phyloP scores from a whole-genome alignment of 768 basidiomycete genomes.

The Rhizopogon vinicolor region DNA sequence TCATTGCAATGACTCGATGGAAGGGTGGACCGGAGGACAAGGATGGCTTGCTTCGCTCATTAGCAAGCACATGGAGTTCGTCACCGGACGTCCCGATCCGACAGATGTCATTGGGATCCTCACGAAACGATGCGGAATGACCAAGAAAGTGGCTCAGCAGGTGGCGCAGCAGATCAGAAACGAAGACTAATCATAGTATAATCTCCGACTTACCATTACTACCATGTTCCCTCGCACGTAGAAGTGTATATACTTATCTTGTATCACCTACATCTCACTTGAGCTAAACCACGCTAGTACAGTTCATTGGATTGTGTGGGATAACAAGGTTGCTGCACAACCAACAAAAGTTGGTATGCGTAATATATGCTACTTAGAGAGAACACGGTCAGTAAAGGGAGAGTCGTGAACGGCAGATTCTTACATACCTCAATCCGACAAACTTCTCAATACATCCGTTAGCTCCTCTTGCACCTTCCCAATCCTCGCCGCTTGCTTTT shows the following conservation, averaged over 20 bases:
- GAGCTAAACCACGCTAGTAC: background rate
- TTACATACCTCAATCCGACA: conserved; percentile 13
- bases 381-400: background rate
- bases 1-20: background rate
- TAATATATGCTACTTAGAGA: background rate
- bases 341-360: too few relatives aligned
- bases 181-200: background rate
- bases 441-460: conserved; percentile 44
- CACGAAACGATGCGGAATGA: conserved; percentile 21
- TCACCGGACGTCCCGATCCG: background rate
- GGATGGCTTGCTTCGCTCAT: conserved; percentile 5
- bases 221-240: background rate
- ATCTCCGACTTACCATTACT: background rate
- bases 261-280: background rate
- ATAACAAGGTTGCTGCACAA: background rate
- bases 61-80: background rate
- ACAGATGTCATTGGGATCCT: conserved; percentile 1
- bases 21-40: conserved; percentile 7
- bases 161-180: background rate
- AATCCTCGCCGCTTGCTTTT: conserved; percentile 46
- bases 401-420: background rate
- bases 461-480: conserved; percentile 52
- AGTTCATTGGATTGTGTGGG: background rate
- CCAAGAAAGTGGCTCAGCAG: background rate
- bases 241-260: background rate